These are phyloP conservation scores for Magnusiomyces starmeri DNA, from an alignment of 1,139 yeast species.

Conservation along the genomic window DNA sequence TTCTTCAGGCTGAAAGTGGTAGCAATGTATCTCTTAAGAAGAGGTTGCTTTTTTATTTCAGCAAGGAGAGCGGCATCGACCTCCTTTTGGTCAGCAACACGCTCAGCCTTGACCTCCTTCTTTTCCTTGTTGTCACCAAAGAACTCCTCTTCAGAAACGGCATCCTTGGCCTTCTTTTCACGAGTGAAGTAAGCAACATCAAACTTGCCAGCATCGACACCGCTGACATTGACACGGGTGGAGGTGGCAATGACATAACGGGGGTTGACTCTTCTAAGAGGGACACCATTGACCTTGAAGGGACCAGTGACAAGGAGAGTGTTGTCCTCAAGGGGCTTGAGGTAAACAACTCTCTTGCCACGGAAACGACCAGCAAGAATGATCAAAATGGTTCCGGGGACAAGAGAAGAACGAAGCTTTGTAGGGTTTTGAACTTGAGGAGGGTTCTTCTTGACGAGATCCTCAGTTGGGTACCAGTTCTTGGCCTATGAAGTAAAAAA, in stretches of 20 bases:
- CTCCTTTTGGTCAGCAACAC: conserved; percentile 95
- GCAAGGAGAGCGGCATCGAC: conserved; percentile 92
- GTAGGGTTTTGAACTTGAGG: conserved; percentile 85
- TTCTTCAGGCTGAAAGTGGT: conserved; percentile 94
- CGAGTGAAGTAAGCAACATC: conserved; percentile 95
- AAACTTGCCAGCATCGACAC: conserved; percentile 87
- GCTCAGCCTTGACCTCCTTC: conserved; percentile 87
- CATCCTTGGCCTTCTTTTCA: conserved; percentile 75
- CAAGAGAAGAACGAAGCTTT: conserved; percentile 93
- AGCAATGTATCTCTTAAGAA: conserved; percentile 95
- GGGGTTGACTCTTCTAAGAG: conserved; percentile 98
- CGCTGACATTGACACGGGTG: conserved; percentile 73
- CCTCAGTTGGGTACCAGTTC: conserved; percentile 88
- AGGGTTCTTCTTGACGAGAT: conserved; percentile 58
- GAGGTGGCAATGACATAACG: conserved; percentile 99
- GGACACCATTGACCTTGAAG: conserved; percentile 99
- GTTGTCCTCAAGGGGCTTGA: conserved; percentile 97
- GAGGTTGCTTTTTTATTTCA: conserved; percentile 96
- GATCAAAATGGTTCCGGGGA: conserved; percentile 98
- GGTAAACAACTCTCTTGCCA: conserved; percentile 99
- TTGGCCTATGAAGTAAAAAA: conserved; percentile 50
- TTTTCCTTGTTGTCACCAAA: conserved; percentile 80
- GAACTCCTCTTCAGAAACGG: conserved; percentile 92
- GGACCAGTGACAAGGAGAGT: conserved; percentile 98
- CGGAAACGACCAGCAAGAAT: conserved; percentile 99